Evolutionary conservation across 306 rosid genomes (phyloP).

Genomic region (Oemleria cerasiformis): DNA sequence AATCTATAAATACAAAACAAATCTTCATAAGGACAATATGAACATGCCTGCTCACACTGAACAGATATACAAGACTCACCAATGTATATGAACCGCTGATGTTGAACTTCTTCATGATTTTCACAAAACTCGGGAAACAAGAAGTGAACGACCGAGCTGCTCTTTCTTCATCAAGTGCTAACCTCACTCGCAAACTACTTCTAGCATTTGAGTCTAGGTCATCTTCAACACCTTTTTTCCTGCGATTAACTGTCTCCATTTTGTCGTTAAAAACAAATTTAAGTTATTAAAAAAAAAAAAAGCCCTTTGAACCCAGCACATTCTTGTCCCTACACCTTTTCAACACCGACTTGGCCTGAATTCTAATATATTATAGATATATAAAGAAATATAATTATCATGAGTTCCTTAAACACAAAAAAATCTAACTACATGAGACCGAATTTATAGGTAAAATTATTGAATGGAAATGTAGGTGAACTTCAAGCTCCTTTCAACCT

Average conservation of each 20-base stretch:
- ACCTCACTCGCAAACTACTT: constrained; percentile 68
- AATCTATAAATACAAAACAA: constrained; percentile 14
- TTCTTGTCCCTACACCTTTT: too few species aligned
- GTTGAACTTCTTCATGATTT: constrained; percentile 90
- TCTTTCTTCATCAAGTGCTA: constrained; percentile 73
- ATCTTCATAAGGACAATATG: background rate
- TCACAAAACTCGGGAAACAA: constrained; percentile 77
- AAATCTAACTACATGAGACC: background rate
- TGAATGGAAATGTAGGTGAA: background rate
- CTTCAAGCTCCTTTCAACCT: background rate
- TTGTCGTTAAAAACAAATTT: constrained; percentile 32
- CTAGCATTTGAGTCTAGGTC: constrained; percentile 57
- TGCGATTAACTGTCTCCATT: constrained; percentile 47
- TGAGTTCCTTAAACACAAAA: background rate
- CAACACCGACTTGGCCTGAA: too few species aligned
- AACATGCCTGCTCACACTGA: background rate
- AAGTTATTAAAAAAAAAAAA: constrained; percentile 3
- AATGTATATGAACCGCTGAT: constrained; percentile 84
- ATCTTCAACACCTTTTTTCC: constrained; percentile 57
- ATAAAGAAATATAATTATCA: background rate
- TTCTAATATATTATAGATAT: too few species aligned
- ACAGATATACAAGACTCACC: constrained; percentile 48
- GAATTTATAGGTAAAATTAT: background rate
- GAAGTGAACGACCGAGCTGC: constrained; percentile 74
- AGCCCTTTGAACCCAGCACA: background rate